These are phyloP conservation scores for Fusarium sp. DNA, from an alignment of 2,329 filamentous ascomycete species.

Conservation along the genomic window DNA sequence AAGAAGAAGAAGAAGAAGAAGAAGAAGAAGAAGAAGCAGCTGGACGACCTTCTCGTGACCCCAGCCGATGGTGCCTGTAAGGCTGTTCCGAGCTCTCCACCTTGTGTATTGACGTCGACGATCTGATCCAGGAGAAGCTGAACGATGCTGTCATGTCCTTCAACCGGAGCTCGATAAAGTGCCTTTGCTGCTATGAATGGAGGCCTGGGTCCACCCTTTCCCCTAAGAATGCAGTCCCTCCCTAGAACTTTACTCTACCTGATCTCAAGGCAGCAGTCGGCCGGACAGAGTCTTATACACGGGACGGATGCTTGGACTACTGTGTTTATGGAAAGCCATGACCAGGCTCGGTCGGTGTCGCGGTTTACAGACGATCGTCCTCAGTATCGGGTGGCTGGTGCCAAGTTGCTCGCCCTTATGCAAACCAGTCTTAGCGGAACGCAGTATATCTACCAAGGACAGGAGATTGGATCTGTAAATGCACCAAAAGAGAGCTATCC, in stretches of 20 bases:
- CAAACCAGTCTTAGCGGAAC: constrained; percentile 67
- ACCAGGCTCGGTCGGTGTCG: constrained; percentile 69
- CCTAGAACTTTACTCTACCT: constrained; percentile 57
- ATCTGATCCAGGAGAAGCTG: no score
- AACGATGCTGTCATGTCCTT: no score
- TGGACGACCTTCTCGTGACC: no score
- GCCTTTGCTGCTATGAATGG: no score
- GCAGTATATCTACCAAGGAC: constrained; percentile 75
- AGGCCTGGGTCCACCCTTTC: no score
- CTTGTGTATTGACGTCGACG: no score
- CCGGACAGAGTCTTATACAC: constrained; percentile 63
- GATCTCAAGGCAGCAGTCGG: constrained; percentile 61
- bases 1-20: no score
- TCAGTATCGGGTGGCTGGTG: constrained; percentile 59
- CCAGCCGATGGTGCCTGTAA: no score
- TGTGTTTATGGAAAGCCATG: constrained; percentile 74
- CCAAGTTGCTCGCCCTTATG: constrained; percentile 70
- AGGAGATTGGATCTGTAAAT: constrained; percentile 74
- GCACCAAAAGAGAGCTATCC: constrained; percentile 68
- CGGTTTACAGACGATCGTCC: constrained; percentile 64
- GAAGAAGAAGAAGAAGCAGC: no score
- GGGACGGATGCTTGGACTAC: constrained; percentile 72
- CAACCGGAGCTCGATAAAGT: no score
- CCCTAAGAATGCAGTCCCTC: no score
- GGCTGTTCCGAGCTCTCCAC: no score